phyloP scores from a whole-genome alignment of 1,284 basidiomycete species.

The Sporisorium exsertum region DNA sequence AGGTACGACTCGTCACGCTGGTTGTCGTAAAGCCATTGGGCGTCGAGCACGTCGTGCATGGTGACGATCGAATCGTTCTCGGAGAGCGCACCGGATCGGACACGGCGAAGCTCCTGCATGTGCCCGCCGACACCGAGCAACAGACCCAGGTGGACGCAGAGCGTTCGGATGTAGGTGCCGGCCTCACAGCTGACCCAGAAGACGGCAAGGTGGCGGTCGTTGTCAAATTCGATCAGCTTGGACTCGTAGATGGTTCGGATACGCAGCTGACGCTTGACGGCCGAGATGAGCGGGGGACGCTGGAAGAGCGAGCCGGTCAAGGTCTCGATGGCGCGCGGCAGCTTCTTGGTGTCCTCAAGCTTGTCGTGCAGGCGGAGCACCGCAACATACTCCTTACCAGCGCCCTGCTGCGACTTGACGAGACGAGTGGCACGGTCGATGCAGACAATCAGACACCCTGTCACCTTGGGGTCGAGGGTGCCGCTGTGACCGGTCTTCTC shows the following conservation, averaged over 20 bases:
- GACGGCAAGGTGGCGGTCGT: slow-evolving; percentile 94
- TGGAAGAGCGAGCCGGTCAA: slow-evolving; percentile 98
- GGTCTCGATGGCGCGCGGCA: slow-evolving; percentile 94
- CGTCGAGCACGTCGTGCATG: slow-evolving; percentile 99
- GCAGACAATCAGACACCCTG: slow-evolving; percentile 97
- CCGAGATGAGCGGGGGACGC: slow-evolving; percentile 97
- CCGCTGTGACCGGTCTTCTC: slow-evolving; percentile 99
- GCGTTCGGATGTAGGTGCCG: slow-evolving; percentile 96
- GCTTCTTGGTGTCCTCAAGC: slow-evolving; percentile 83
- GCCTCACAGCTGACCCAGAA: slow-evolving; percentile 99
- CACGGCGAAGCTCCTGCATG: slow-evolving; percentile 98
- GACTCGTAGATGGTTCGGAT: slow-evolving; percentile 98
- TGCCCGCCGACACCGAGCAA: slow-evolving; percentile 96
- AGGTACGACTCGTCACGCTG: slow-evolving; percentile 98
- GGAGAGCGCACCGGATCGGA: slow-evolving; percentile 92
- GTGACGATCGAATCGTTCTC: slow-evolving; percentile 99
- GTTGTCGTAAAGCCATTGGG: slow-evolving; percentile 98
- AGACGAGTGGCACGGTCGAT: slow-evolving; percentile 99
- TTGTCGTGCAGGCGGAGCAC: slow-evolving; percentile 90
- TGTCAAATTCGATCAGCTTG: slow-evolving; percentile 96
- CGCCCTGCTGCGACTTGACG: slow-evolving; percentile 98
- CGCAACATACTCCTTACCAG: slow-evolving; percentile 99
- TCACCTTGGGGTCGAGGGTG: slow-evolving; percentile 98
- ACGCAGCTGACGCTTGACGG: slow-evolving; percentile 97
- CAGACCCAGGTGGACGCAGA: slow-evolving; percentile 96